phyloP scores from a whole-genome alignment of 805 yeast species.

The Cyberlindnera japonica region DNA sequence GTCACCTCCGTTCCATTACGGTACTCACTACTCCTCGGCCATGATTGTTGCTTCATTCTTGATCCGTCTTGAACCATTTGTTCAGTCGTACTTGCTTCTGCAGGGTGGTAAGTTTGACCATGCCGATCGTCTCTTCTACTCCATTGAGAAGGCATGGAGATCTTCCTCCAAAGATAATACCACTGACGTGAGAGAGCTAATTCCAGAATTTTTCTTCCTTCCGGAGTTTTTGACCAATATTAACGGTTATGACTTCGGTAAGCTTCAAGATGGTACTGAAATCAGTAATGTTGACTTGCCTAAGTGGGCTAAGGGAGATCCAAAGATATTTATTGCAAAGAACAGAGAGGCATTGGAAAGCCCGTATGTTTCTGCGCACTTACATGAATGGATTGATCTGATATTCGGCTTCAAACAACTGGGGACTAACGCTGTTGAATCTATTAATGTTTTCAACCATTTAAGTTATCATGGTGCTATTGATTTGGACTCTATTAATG shows the following conservation, averaged over 20 bases:
- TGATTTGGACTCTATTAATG: conserved; percentile 67
- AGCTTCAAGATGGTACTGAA: conserved; percentile 52
- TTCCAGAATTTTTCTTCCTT: conserved; percentile 79
- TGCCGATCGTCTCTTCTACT: conserved; percentile 76
- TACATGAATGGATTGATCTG: conserved; percentile 83
- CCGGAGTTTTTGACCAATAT: conserved; percentile 73
- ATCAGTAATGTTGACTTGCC: conserved; percentile 69
- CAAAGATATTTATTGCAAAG: conserved; percentile 65
- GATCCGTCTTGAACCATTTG: conserved; percentile 76
- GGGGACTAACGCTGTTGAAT: conserved; percentile 62
- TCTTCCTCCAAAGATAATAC: conserved; percentile 78
- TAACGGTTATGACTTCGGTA: conserved; percentile 68
- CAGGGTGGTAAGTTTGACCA: conserved; percentile 91
- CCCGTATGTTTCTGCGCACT: conserved; percentile 68
- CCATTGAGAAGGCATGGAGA: conserved; percentile 73
- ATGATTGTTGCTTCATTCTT: conserved; percentile 86
- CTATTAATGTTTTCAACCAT: conserved; percentile 78
- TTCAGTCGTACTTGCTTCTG: conserved; percentile 67
- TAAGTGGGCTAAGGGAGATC: conserved; percentile 80
- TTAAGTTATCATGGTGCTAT: conserved; percentile 83
- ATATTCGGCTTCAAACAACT: conserved; percentile 78
- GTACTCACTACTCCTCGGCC: conserved; percentile 90
- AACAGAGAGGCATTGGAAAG: conserved; percentile 84
- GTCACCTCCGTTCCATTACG: conserved; percentile 84
- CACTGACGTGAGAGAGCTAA: conserved; percentile 83